Evolutionary conservation across 1,284 basidiomycete species (phyloP).

Genomic region (Cutaneotrichosporon sp.): DNA sequence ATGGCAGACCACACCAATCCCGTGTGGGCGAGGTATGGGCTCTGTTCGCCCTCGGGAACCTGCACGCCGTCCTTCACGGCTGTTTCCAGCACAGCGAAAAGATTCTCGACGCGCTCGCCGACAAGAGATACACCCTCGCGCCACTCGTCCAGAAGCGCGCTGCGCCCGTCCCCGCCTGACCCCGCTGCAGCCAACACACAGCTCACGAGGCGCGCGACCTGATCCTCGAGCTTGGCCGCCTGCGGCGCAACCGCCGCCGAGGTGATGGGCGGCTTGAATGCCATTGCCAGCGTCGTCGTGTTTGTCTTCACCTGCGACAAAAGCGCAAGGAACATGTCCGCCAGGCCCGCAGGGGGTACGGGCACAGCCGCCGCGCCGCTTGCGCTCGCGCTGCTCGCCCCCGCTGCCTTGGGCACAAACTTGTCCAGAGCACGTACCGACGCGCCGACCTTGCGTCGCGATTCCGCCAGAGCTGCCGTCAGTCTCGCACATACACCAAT

Average conservation of each 20-base stretch:
- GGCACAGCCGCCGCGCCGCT: slow-evolving; percentile 1
- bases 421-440: slow-evolving; percentile 1
- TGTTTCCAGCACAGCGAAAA: slow-evolving; percentile 24
- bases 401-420: not conserved
- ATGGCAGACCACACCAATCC: slow-evolving; percentile 41
- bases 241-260: slow-evolving; percentile 21
- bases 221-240: slow-evolving; percentile 32
- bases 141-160: slow-evolving; percentile 32
- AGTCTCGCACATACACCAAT: not conserved
- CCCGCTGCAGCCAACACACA: slow-evolving; percentile 28
- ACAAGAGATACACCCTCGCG: slow-evolving; percentile 22
- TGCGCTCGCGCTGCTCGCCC: too few relatives aligned
- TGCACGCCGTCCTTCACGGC: slow-evolving; percentile 7
- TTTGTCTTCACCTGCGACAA: slow-evolving; percentile 23
- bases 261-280: slow-evolving; percentile 42
- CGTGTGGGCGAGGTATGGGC: slow-evolving; percentile 37
- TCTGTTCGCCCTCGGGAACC: slow-evolving; percentile 10
- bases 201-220: slow-evolving; percentile 26
- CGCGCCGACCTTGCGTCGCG: not conserved
- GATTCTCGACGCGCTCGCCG: slow-evolving; percentile 20
- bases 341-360: slow-evolving; percentile 23
- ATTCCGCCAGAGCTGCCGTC: not conserved
- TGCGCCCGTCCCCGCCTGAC: not conserved
- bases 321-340: slow-evolving; percentile 23
- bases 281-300: slow-evolving; percentile 33